Percentiles rank a stretch among this genome's conserved stretches.
Conservation (phyloP, 2,329 filamentous ascomycete genomes). For the Alternaria infectoria region DNA sequence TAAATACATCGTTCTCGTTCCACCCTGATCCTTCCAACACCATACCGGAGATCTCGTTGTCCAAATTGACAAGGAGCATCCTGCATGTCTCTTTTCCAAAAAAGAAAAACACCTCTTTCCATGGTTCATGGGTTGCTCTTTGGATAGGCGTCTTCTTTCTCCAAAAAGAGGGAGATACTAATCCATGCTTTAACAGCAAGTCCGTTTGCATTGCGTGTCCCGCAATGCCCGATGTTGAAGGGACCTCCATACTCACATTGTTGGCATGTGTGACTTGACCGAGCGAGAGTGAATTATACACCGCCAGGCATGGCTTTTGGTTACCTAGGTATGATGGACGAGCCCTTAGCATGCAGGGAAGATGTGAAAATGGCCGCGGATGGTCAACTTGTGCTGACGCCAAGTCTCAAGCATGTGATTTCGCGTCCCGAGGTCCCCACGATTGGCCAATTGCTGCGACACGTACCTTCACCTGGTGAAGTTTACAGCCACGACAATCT, state of each 20-base stretch:
- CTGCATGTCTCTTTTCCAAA: too few relatives aligned
- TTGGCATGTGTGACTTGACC: background rate
- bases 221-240: background rate
- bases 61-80: too few relatives aligned
- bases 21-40: too few relatives aligned
- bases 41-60: too few relatives aligned
- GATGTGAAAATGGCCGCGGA: background rate
- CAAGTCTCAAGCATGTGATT: conserved; percentile 1
- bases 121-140: background rate
- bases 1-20: too few relatives aligned
- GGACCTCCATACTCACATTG: accelerated
- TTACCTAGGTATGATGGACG: background rate
- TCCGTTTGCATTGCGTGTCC: background rate
- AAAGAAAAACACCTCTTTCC: too few relatives aligned
- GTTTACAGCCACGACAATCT: background rate
- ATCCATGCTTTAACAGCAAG: background rate
- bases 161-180: background rate
- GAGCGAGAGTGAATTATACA: too few relatives aligned
- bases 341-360: background rate
- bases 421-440: conserved; percentile 4
- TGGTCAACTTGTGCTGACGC: background rate
- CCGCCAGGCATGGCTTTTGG: too few relatives aligned
- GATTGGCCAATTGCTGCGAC: conserved; percentile 10
- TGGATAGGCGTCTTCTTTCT: background rate
- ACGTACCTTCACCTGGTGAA: conserved; percentile 4